Percentiles rank a stretch among this genome's conserved stretches.
Conservation (phyloP, 2,329 filamentous ascomycete species). For the Calonectria multiphialidica region DNA sequence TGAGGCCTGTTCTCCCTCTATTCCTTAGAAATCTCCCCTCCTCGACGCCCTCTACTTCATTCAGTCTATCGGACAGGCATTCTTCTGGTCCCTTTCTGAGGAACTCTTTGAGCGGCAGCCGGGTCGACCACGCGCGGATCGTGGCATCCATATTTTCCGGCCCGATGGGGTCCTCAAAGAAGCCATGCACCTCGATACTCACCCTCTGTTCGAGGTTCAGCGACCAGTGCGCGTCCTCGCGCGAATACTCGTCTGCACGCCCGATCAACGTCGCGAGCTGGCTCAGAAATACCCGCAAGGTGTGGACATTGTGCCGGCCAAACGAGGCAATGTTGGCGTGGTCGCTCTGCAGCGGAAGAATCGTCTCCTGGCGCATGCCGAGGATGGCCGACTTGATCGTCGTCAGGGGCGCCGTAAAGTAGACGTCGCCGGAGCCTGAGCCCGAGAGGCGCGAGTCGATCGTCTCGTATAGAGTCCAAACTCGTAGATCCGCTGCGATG, state of each 20-base stretch:
- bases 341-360: conserved; percentile 66
- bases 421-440: conserved; percentile 57
- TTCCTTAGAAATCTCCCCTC: conserved; percentile 45
- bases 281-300: conserved; percentile 55
- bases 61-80: conserved; percentile 67
- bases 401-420: conserved; percentile 70
- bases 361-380: conserved; percentile 63
- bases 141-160: conserved; percentile 45
- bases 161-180: conserved; percentile 67
- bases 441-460: conserved; percentile 69
- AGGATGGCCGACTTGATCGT: conserved; percentile 68
- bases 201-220: conserved; percentile 65
- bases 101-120: conserved; percentile 66
- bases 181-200: conserved; percentile 68
- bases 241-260: conserved; percentile 48
- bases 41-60: conserved; percentile 49
- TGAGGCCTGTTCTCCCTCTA: conserved; percentile 44
- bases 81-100: conserved; percentile 65
- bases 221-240: conserved; percentile 53
- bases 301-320: conserved; percentile 61
- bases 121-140: conserved; percentile 64
- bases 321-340: conserved; percentile 68
- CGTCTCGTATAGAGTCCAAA: conserved; percentile 75
- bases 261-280: conserved; percentile 49
- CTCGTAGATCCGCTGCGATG: conserved; percentile 67